Base-by-base conservation (phyloP, 305 asterid species). In the Caryopteris hybrid region DNA sequence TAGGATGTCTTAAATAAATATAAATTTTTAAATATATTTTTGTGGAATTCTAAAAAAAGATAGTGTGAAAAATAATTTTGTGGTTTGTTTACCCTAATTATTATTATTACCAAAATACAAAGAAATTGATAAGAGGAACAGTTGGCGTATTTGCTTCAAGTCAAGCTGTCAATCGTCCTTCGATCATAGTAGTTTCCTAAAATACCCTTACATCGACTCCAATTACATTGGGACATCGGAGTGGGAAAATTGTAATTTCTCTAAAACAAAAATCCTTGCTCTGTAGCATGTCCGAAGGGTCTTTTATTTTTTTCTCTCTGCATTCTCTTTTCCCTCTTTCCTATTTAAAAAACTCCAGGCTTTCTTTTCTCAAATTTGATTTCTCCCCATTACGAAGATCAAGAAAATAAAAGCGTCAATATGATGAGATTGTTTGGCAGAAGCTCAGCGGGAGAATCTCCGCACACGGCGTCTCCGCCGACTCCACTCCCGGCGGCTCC, bases 391-490 rank as follows among this genome's bases (percentile, higher is more conserved):
- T 2, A 1, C 21, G 55, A 64, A 47, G 46, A 61, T 25, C 68
- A 4, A 20, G 36, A 45, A 50, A 13, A 23, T 41, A 1, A 10
- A 57, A 54, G 45, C 56, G 46, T 51, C n/a, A 66, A 45, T 5
- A 90, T 88, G 96, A 79, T 64, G 81, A 80, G 74, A 66, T 59
- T 91, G 27, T 87, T 81, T 65, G 22, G 79, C 50, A 59, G 86
- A 56, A 78, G 84, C 31, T 59, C 91, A 33, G 51, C 82, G 76
- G 75, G 71, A 23, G 87, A 78, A 21, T 79, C 90, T 62, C 87
- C 86, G 48, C 82, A 64, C 43, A 13, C 83, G 76, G 75, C 70
- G 77, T 79, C 80, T 47, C 81, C 92, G 42, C 48, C 83, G 51
- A 73, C 88, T 31, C 83, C 89, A 13, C 76, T 76, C 5, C 77